These are phyloP conservation scores for Pezicula neosporulosa DNA, from an alignment of 2,329 filamentous ascomycete genomes.

Conservation along the genomic window DNA sequence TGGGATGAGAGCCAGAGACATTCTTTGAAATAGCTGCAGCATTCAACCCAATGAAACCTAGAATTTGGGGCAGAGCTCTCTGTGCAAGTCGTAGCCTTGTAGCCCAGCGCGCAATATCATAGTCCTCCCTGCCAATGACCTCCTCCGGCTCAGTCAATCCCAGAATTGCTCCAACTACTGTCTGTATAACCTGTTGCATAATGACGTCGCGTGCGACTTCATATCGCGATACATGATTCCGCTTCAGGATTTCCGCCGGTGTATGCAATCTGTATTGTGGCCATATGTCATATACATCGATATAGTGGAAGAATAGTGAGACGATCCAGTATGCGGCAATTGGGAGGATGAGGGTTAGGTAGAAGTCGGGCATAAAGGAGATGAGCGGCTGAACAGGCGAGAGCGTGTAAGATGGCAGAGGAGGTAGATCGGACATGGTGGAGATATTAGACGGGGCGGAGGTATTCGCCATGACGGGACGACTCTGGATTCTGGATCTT, in stretches of 20 bases:
- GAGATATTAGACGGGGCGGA: constrained; percentile 34
- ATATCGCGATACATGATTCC: constrained; percentile 80
- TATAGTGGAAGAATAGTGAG: constrained; percentile 83
- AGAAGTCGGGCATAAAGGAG: constrained; percentile 76
- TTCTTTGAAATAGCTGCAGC: constrained; percentile 72
- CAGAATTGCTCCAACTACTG: constrained; percentile 64
- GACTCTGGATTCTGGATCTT: not conserved
- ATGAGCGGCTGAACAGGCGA: constrained; percentile 68
- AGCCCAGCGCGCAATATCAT: constrained; percentile 89
- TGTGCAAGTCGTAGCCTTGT: constrained; percentile 77
- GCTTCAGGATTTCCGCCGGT: constrained; percentile 81
- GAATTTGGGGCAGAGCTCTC: constrained; percentile 67
- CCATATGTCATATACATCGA: constrained; percentile 56
- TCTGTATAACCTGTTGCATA: constrained; percentile 88
- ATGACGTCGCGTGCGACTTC: constrained; percentile 89
- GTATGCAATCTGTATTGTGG: constrained; percentile 93
- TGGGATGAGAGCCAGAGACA: constrained; percentile 66
- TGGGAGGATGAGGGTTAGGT: constrained; percentile 71
- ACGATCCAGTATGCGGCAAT: constrained; percentile 85
- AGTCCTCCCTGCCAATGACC: constrained; percentile 72
- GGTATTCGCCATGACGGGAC: constrained; percentile 42
- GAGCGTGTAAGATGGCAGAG: constrained; percentile 79
- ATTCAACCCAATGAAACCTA: constrained; percentile 74
- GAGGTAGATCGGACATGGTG: constrained; percentile 64
- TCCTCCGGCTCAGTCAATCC: constrained; percentile 71